Evolutionary conservation across 768 basidiomycete genomes (phyloP).

Genomic region (Boletus patriciae): DNA sequence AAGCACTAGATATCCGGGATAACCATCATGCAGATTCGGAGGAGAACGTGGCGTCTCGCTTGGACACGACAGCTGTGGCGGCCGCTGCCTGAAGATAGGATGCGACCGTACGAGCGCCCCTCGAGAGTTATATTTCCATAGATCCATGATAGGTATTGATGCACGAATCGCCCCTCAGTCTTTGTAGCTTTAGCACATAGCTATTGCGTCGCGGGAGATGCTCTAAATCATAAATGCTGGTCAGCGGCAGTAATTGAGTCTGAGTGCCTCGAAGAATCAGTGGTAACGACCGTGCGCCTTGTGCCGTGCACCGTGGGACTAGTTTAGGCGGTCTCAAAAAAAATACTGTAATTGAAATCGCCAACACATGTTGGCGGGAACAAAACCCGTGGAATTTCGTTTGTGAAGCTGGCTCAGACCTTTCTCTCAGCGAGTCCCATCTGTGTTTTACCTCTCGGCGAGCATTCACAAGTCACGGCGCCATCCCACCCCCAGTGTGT

Average conservation of each 20-base stretch:
- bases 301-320: no score
- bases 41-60: not conserved
- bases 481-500: no score
- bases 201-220: not conserved
- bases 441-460: not conserved
- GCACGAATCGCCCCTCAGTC: not conserved
- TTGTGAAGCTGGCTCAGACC: no score
- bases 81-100: not conserved
- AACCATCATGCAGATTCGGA: constrained; percentile 55
- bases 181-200: not conserved
- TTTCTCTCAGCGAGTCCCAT: not conserved
- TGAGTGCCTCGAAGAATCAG: no score
- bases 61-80: not conserved
- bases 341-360: no score
- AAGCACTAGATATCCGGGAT: constrained; percentile 54
- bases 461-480: not conserved
- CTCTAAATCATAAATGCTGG: not conserved
- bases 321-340: no score
- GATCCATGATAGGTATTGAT: not conserved
- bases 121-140: not conserved
- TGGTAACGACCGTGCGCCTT: no score
- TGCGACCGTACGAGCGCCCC: not conserved
- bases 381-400: no score
- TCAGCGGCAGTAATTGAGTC: no score
- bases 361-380: not conserved